phyloP scores from a whole-genome alignment of 2,329 filamentous ascomycete species.

The Ramularia collo-cygni region DNA sequence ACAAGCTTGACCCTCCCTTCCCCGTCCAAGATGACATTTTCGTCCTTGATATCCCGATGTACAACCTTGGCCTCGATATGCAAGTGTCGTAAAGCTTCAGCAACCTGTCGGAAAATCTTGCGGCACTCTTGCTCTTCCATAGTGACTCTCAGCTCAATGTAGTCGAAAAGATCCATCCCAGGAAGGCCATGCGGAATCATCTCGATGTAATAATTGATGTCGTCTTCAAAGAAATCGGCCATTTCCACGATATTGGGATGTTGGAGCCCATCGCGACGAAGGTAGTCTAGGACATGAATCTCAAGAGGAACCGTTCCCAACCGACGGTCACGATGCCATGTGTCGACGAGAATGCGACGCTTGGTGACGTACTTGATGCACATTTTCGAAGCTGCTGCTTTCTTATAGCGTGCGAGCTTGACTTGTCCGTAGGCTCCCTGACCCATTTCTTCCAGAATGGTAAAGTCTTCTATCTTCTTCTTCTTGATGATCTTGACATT shows the following conservation, averaged over 20 bases:
- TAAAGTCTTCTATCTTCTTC: constrained; percentile 83
- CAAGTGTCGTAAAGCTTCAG: constrained; percentile 79
- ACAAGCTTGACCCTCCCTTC: constrained; percentile 95
- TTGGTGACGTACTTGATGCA: constrained; percentile 98
- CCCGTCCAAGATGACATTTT: constrained; percentile 93
- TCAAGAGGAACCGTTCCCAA: constrained; percentile 93
- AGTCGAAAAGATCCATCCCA: constrained; percentile 98
- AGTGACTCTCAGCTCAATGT: constrained; percentile 90
- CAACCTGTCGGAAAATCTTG: constrained; percentile 93
- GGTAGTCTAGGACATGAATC: constrained; percentile 92
- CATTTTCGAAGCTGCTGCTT: constrained; percentile 64
- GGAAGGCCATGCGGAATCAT: constrained; percentile 93
- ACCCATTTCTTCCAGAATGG: constrained; percentile 95
- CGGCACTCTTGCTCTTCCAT: constrained; percentile 94
- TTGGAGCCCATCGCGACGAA: constrained; percentile 63
- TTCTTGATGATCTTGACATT: constrained; percentile 44
- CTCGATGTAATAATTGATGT: constrained; percentile 95
- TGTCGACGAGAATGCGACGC: constrained; percentile 91
- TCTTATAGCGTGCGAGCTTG: constrained; percentile 84
- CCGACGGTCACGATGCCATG: constrained; percentile 89
- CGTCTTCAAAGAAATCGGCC: constrained; percentile 67
- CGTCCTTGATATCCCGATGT: constrained; percentile 97
- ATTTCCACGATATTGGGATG: constrained; percentile 64
- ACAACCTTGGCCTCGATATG: constrained; percentile 88
- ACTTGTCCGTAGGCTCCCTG: constrained; percentile 97